Percentiles rank a stretch among this genome's conserved stretches.
These are phyloP conservation scores for Thalassiosira gravida DNA, from an alignment of 352 stramenopile species.

Conservation along the genomic window DNA sequence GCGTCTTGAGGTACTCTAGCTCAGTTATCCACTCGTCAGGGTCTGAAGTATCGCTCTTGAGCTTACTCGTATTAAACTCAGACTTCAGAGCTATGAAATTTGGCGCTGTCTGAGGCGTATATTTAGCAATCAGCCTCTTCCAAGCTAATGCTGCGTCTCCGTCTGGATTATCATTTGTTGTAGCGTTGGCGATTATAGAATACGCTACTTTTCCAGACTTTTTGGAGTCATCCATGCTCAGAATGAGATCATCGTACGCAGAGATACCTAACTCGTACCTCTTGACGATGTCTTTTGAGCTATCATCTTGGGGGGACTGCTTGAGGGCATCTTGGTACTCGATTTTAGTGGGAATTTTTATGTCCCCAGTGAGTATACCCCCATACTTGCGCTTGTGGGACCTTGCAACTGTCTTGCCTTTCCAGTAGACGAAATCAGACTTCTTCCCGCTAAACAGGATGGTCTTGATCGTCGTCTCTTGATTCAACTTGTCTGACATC, in stretches of 20 bases:
- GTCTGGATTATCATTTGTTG: neutral
- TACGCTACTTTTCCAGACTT: neutral
- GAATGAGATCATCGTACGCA: neutral
- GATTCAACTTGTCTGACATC: no score
- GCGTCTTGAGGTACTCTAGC: neutral
- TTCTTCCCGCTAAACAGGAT: neutral
- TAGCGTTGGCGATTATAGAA: neutral
- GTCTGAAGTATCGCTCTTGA: neutral
- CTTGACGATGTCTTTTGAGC: neutral
- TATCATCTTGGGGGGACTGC: neutral
- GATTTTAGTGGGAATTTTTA: neutral
- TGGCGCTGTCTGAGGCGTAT: neutral
- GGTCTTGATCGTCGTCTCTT: no score
- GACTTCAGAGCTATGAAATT: neutral
- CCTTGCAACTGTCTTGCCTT: neutral
- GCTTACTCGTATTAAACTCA: neutral
- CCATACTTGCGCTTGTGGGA: neutral
- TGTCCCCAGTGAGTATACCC: neutral
- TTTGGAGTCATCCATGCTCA: neutral
- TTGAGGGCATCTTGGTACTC: neutral
- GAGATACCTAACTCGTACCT: neutral
- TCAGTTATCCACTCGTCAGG: neutral
- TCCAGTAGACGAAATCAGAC: neutral
- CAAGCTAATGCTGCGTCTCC: neutral
- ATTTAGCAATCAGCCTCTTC: neutral